These are phyloP conservation scores for Penicillium freii DNA, from an alignment of 2,329 filamentous ascomycete species.

Conservation along the genomic window DNA sequence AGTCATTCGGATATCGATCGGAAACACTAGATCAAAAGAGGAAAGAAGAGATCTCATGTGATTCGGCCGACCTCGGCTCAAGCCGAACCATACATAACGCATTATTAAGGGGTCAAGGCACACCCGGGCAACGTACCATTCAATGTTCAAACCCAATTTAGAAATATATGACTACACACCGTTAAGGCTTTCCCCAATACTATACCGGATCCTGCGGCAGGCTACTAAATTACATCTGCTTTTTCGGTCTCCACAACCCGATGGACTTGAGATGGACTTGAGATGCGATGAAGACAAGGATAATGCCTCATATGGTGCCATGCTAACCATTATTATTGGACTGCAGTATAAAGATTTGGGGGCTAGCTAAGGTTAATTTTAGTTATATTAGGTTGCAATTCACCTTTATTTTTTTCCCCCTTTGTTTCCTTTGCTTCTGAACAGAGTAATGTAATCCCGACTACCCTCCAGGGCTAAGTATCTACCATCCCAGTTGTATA, in stretches of 20 bases:
- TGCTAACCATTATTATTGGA: constrained; percentile 9
- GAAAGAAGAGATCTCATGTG: constrained; percentile 5
- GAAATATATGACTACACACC: background rate
- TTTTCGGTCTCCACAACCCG: constrained; percentile 18
- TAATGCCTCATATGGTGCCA: constrained; percentile 8
- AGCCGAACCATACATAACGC: constrained; percentile 13
- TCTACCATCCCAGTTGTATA: background rate
- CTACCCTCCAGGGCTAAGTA: background rate
- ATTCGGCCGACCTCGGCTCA: constrained; percentile 10
- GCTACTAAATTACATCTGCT: constrained; percentile 9
- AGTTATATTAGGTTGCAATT: background rate
- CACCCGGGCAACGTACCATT: background rate
- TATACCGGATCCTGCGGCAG: background rate
- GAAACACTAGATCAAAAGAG: constrained; percentile 7
- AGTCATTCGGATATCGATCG: constrained; percentile 8
- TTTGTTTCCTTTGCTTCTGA: background rate
- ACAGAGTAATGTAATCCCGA: background rate
- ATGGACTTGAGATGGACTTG: constrained; percentile 17
- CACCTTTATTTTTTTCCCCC: background rate
- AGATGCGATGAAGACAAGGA: constrained; percentile 12
- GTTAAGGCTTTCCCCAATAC: background rate
- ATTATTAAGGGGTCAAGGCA: background rate
- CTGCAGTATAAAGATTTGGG: background rate
- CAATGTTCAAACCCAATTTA: background rate
- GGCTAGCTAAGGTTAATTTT: background rate